Conservation (phyloP, 495 filamentous ascomycete species). For the Podospora appendiculata region DNA sequence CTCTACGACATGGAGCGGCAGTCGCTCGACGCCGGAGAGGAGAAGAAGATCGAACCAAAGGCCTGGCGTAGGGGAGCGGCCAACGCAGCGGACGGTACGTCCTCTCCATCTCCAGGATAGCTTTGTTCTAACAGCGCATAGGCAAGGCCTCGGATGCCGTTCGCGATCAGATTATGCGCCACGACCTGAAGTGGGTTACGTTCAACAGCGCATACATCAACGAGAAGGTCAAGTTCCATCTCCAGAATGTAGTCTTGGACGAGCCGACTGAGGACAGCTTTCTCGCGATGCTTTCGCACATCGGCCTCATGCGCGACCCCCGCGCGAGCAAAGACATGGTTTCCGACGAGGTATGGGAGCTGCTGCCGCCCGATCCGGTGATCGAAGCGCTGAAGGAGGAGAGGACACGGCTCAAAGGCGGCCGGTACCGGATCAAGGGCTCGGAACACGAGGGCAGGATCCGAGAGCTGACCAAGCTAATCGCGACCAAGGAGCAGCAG, state of each 20-base stretch:
- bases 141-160: no score
- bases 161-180: no score
- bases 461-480: neutral
- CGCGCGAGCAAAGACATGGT: conserved; percentile 11
- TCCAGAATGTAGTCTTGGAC: conserved; percentile 13
- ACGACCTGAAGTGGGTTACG: no score
- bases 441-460: conserved; percentile 6
- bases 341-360: conserved; percentile 13
- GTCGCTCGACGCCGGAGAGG: conserved; percentile 11
- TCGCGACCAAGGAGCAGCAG: conserved; percentile 5
- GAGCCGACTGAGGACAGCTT: conserved; percentile 5
- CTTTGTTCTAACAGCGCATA: no score
- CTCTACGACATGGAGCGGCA: conserved; percentile 8
- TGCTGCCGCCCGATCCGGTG: conserved; percentile 12
- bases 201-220: no score
- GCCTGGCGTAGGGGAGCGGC: conserved; percentile 4
- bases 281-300: conserved; percentile 5
- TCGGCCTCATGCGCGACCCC: conserved; percentile 18
- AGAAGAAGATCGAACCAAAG: neutral
- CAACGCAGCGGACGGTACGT: neutral
- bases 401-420: conserved; percentile 10
- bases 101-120: neutral
- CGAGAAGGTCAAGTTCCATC: conserved; percentile 8
- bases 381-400: conserved; percentile 8
- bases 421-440: conserved; percentile 10